These are phyloP conservation scores for Picea abies DNA, from an alignment of 83 land plant genomes.

Conservation along the genomic window DNA sequence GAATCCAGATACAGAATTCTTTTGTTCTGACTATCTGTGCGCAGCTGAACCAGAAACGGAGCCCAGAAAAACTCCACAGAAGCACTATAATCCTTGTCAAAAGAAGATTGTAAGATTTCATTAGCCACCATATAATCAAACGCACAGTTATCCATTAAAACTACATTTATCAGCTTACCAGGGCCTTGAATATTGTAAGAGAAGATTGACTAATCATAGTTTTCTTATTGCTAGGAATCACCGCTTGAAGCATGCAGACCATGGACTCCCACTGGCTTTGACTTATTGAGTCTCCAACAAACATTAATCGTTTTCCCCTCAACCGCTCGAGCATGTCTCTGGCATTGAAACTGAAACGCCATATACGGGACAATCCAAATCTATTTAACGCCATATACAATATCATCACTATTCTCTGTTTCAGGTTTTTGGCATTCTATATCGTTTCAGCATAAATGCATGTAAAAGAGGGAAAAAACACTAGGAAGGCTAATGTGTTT, in stretches of 20 bases:
- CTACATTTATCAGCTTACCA: slow-evolving; percentile 25
- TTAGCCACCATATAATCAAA: too few species aligned
- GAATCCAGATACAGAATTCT: slow-evolving; percentile 47
- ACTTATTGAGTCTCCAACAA: slow-evolving; percentile 81
- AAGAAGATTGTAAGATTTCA: too few species aligned
- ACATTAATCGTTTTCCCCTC: slow-evolving; percentile 66
- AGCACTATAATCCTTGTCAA: slow-evolving; percentile 57
- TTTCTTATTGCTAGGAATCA: slow-evolving; percentile 45
- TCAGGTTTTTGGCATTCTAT: too few species aligned
- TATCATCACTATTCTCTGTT: neutral
- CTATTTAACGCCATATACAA: neutral
- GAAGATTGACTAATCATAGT: slow-evolving; percentile 41
- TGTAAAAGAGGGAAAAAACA: too few species aligned
- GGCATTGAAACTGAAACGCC: slow-evolving; percentile 54
- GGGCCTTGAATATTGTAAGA: slow-evolving; percentile 49
- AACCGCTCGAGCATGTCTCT: slow-evolving; percentile 51
- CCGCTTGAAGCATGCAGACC: slow-evolving; percentile 65
- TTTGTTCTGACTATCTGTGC: slow-evolving; percentile 23
- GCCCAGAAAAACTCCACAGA: slow-evolving; percentile 76
- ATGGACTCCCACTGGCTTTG: slow-evolving; percentile 84
- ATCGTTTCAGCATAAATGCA: too few species aligned
- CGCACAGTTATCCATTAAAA: too few species aligned
- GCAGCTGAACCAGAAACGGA: slow-evolving; percentile 59
- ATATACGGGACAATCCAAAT: neutral
- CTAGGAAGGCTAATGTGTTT: too few species aligned